Conservation (phyloP, 257 asterid species). For the Nicotiana undulata region DNA sequence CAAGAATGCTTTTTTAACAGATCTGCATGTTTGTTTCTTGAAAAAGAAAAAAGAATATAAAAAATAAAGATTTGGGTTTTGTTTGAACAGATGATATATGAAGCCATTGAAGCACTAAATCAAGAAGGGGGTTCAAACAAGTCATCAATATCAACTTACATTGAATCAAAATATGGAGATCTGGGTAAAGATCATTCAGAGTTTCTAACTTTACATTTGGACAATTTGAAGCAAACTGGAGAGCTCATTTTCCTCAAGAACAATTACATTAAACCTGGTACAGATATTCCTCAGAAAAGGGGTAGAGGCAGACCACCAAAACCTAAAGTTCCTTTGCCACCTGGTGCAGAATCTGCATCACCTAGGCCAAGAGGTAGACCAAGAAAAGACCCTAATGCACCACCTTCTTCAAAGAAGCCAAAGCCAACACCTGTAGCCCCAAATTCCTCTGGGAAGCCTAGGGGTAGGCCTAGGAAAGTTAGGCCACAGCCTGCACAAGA, state of each 20-base stretch:
- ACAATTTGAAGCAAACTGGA: constrained; percentile 53
- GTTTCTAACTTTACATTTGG: constrained; percentile 44
- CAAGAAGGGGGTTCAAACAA: constrained; percentile 65
- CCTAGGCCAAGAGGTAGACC: constrained; percentile 77
- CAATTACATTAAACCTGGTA: constrained; percentile 60
- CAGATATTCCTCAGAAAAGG: constrained; percentile 52
- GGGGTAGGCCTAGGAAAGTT: constrained; percentile 83
- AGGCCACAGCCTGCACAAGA: constrained; percentile 45
- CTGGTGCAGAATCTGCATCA: constrained; percentile 21
- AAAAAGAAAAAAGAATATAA: no score
- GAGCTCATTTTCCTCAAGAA: constrained; percentile 57
- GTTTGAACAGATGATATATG: constrained; percentile 58
- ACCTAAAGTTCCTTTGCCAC: constrained; percentile 44
- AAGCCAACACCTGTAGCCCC: constrained; percentile 33
- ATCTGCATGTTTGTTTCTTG: not conserved
- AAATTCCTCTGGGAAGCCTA: constrained; percentile 41
- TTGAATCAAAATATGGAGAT: constrained; percentile 65
- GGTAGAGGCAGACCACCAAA: constrained; percentile 90
- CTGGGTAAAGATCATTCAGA: constrained; percentile 59
- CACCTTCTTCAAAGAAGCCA: constrained; percentile 59
- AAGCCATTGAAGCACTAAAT: constrained; percentile 56
- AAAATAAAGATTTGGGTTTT: not conserved
- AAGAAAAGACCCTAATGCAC: constrained; percentile 64
- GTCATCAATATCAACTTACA: constrained; percentile 54
- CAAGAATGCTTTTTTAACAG: not conserved